Percentiles rank a stretch among this genome's conserved stretches.
Evolutionary conservation across 345 rosid genomes (phyloP).

Genomic region (Euphorbia peplus): DNA sequence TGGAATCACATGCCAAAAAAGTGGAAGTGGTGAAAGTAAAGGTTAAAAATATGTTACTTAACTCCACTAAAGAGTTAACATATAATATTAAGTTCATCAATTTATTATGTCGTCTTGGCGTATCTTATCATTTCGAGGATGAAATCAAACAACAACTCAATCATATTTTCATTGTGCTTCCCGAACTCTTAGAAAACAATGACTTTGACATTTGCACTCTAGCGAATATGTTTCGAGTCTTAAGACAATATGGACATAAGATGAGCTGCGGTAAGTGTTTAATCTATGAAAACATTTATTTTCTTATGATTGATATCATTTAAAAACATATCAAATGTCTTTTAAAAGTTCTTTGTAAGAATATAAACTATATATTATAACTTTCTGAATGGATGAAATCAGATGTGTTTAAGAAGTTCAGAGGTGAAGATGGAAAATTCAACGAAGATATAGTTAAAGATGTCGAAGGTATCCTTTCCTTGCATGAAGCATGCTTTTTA

Average conservation of each 20-base stretch:
- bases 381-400: too few species aligned
- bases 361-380: too few species aligned
- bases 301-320: too few species aligned
- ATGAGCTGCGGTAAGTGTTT: background rate
- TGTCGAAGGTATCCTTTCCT: too few species aligned
- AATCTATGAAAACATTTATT: too few species aligned
- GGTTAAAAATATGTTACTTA: background rate
- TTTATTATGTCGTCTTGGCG: constrained; percentile 8
- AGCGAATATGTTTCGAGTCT: background rate
- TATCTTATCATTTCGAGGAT: constrained; percentile 1
- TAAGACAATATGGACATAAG: background rate
- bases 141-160: background rate
- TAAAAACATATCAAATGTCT: too few species aligned
- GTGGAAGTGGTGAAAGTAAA: background rate
- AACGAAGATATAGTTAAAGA: too few species aligned
- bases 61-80: background rate
- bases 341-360: too few species aligned
- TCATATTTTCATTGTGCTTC: background rate
- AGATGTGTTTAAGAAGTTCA: too few species aligned
- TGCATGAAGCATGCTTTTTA: too few species aligned
- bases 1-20: background rate
- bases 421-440: too few species aligned
- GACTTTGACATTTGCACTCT: background rate
- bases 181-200: background rate
- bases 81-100: constrained; percentile 3